Conservation (phyloP, 164 flowering plant genomes). For the Annona cherimola region DNA sequence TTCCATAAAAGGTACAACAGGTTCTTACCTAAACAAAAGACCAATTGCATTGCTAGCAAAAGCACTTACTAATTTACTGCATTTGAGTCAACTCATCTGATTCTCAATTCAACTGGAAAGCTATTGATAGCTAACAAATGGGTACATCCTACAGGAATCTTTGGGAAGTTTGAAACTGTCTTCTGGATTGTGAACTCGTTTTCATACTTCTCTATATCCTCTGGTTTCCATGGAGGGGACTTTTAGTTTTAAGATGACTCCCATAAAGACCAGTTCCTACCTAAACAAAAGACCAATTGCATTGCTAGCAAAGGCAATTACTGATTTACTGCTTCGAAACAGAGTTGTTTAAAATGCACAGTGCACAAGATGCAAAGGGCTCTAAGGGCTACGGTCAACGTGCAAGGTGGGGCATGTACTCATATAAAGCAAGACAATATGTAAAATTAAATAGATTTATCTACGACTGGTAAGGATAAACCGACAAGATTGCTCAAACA, state of each 20-base stretch:
- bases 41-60: no score
- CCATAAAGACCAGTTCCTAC: neutral
- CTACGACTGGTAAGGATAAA: no score
- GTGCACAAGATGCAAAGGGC: no score
- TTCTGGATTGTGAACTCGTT: neutral
- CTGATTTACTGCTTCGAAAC: neutral
- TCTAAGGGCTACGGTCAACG: no score
- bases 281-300: neutral
- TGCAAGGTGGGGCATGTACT: neutral
- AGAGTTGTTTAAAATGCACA: no score
- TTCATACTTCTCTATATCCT: neutral
- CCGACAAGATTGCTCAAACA: no score
- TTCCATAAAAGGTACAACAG: neutral
- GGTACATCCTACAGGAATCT: no score
- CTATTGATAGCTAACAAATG: neutral
- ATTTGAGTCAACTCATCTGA: neutral
- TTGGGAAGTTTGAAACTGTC: no score
- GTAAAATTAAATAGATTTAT: no score
- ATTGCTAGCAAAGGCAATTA: neutral
- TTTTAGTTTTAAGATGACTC: neutral
- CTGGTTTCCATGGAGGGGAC: neutral
- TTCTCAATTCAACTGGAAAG: neutral
- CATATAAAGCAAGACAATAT: neutral
- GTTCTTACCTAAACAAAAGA: neutral
- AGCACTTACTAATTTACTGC: no score